Evolutionary conservation across 805 yeast genomes (phyloP).

Genomic region (Starmerella davenportii): DNA sequence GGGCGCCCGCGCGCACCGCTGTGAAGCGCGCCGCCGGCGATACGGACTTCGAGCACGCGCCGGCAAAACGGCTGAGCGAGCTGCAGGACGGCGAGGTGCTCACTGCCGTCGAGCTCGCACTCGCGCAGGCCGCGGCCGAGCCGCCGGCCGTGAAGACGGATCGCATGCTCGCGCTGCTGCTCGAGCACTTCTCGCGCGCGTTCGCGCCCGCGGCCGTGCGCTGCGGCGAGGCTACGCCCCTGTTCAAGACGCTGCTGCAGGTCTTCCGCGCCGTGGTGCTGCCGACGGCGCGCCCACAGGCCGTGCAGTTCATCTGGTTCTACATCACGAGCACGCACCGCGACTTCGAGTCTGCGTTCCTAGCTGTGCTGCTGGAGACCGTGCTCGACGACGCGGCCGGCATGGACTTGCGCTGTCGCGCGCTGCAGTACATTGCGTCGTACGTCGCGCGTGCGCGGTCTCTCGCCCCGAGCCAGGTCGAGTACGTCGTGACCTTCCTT

Average conservation of each 20-base stretch:
- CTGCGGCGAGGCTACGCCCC: conserved; percentile 44
- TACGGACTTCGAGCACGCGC: not conserved
- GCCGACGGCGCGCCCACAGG: conserved; percentile 82
- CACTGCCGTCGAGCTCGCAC: conserved; percentile 20
- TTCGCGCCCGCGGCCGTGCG: conserved; percentile 36
- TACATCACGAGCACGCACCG: conserved; percentile 64
- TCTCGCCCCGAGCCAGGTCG: conserved; percentile 51
- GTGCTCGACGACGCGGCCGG: conserved; percentile 56
- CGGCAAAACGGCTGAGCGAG: conserved; percentile 15
- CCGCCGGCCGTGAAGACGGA: conserved; percentile 55
- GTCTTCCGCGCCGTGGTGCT: conserved; percentile 65
- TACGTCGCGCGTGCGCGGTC: conserved; percentile 74
- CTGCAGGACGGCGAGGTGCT: conserved; percentile 22
- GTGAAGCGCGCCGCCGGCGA: conserved; percentile 9
- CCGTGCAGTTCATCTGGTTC: conserved; percentile 71
- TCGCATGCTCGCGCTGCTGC: conserved; percentile 39
- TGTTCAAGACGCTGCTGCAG: conserved; percentile 58
- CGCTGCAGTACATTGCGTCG: conserved; percentile 81
- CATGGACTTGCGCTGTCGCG: conserved; percentile 61
- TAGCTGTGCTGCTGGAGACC: conserved; percentile 65
- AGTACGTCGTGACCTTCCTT: conserved; percentile 65
- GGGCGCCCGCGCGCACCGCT: conserved; percentile 15
- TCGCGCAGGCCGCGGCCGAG: conserved; percentile 30
- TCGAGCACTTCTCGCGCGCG: conserved; percentile 32
- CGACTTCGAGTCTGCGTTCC: conserved; percentile 67